Conservation (phyloP, 2,329 filamentous ascomycete species). For the Rutstroemia sp. region DNA sequence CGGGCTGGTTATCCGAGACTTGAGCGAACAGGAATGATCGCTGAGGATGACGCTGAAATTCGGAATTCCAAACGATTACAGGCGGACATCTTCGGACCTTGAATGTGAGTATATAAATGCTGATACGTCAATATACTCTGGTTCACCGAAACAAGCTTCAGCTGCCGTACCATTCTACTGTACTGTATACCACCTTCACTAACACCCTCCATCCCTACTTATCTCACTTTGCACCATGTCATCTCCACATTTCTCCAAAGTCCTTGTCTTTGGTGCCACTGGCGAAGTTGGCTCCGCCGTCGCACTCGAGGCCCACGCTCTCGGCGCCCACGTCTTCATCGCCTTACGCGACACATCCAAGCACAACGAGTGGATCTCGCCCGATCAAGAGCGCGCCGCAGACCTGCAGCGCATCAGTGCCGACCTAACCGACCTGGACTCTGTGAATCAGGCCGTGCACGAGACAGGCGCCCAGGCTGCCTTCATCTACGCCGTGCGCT, state of each 20-base stretch:
- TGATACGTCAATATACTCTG: neutral
- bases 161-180: neutral
- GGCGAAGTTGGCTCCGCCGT: slow-evolving; percentile 37
- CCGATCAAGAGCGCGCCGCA: slow-evolving; percentile 25
- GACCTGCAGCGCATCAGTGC: slow-evolving; percentile 34
- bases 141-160: neutral
- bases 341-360: slow-evolving; percentile 41
- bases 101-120: neutral
- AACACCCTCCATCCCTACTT: neutral
- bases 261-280: slow-evolving; percentile 43
- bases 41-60: neutral
- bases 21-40: neutral
- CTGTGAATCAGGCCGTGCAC: slow-evolving; percentile 34
- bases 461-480: slow-evolving; percentile 37
- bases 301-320: slow-evolving; percentile 33
- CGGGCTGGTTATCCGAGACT: neutral
- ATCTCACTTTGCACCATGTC: neutral
- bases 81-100: neutral
- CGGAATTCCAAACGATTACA: neutral
- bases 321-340: slow-evolving; percentile 38
- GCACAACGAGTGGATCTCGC: slow-evolving; percentile 27
- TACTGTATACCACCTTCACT: neutral
- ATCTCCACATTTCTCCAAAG: slow-evolving; percentile 2
- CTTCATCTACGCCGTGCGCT: slow-evolving; percentile 38
- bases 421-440: slow-evolving; percentile 37